Evolutionary conservation across 2,329 filamentous ascomycete species (phyloP).

Genomic region (Epichloe gansuensis): DNA sequence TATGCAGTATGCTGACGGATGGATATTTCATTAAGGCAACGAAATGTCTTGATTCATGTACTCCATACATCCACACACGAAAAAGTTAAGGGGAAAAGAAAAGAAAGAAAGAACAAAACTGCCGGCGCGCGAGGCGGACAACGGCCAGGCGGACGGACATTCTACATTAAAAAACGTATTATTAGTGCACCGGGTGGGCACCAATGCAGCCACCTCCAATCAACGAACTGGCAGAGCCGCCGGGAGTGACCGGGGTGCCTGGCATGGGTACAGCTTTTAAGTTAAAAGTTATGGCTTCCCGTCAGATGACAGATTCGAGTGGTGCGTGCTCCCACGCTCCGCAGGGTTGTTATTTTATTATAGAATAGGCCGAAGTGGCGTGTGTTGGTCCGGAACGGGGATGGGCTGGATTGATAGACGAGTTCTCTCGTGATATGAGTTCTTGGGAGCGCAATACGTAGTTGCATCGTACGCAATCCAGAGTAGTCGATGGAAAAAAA

Average conservation of each 20-base stretch:
- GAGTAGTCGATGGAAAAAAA: too few species aligned
- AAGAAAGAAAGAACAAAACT: background rate
- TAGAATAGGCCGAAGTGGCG: too few species aligned
- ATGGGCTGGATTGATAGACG: background rate
- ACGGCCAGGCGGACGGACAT: background rate
- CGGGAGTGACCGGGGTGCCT: background rate
- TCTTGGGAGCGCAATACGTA: too few species aligned
- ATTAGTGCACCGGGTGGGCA: background rate
- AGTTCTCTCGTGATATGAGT: too few species aligned
- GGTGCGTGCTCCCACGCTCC: too few species aligned
- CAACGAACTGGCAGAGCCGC: constrained; percentile 4
- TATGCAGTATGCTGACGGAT: too few species aligned
- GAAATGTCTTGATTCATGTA: too few species aligned
- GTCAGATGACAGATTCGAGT: background rate
- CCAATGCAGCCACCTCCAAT: constrained; percentile 1
- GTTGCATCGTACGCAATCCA: too few species aligned
- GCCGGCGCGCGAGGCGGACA: background rate
- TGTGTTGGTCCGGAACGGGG: background rate
- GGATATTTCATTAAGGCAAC: too few species aligned
- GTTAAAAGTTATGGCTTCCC: background rate
- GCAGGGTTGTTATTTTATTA: background rate
- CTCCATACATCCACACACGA: too few species aligned
- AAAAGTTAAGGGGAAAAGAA: too few species aligned
- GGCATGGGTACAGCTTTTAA: too few species aligned
- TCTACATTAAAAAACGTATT: background rate